A percentile compares a stretch with the other conserved stretches of the same genome.
Conservation (phyloP, 139 green algal species). For the Eudorina sp. region DNA sequence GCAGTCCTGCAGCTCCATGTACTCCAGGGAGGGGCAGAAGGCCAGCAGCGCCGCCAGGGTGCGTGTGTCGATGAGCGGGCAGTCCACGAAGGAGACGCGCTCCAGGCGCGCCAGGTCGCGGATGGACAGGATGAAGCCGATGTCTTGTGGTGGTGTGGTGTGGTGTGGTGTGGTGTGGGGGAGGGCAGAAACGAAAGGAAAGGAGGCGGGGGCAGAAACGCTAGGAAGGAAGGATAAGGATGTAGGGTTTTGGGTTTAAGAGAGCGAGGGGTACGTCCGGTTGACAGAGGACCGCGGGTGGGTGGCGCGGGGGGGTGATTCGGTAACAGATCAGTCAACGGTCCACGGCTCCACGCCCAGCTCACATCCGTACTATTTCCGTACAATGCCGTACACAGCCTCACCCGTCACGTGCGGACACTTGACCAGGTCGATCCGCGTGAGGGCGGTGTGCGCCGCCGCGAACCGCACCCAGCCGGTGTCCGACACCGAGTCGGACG, state of each 20-base stretch:
- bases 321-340: too few species aligned
- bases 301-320: too few species aligned
- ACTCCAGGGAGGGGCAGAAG: slow-evolving; percentile 27
- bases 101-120: slow-evolving; percentile 9
- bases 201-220: background rate
- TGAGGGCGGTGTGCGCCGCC: slow-evolving; percentile 7
- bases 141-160: background rate
- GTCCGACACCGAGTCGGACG: background rate
- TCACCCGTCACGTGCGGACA: slow-evolving; percentile 24
- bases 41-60: slow-evolving; percentile 43
- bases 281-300: too few species aligned
- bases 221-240: background rate
- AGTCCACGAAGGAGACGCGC: slow-evolving; percentile 34
- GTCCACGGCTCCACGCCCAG: background rate
- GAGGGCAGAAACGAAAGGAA: background rate
- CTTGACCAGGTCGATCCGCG: slow-evolving; percentile 43
- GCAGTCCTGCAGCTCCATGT: slow-evolving; percentile 47
- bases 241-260: too few species aligned
- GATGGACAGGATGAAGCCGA: slow-evolving; percentile 50
- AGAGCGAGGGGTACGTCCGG: too few species aligned
- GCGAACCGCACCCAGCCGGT: slow-evolving; percentile 38
- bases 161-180: background rate
- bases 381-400: too few species aligned
- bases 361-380: background rate
- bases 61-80: slow-evolving; percentile 33